Evolutionary conservation across 352 stramenopile species (phyloP).

Genomic region (Phytopythium boreale): DNA sequence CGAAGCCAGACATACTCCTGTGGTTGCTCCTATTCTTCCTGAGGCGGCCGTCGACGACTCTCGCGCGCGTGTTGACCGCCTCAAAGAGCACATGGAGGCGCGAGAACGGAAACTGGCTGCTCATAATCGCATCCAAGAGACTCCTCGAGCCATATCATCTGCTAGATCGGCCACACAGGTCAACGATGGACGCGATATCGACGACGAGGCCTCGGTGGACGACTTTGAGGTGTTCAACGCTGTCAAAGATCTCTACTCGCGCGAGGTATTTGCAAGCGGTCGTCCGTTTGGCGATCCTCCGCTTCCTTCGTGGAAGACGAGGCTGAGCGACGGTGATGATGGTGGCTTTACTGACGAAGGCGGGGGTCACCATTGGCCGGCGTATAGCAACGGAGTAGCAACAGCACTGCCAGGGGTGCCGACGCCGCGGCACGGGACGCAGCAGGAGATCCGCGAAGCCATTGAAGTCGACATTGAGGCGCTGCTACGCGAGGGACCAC

Average conservation of each 20-base stretch:
- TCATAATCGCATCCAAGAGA: background rate
- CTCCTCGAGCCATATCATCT: background rate
- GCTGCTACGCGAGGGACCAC: conserved; percentile 19
- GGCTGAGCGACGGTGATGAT: background rate
- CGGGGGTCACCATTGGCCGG: background rate
- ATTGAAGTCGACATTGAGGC: conserved; percentile 36
- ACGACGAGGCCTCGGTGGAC: conserved; percentile 11
- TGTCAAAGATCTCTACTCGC: conserved; percentile 34
- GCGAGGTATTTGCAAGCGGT: conserved; percentile 22
- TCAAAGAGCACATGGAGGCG: conserved; percentile 23
- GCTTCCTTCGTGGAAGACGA: background rate
- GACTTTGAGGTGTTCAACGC: conserved; percentile 45
- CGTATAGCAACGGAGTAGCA: background rate
- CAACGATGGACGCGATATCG: background rate
- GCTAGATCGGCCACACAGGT: no score
- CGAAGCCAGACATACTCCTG: background rate
- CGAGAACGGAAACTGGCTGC: conserved; percentile 15
- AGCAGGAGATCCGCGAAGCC: conserved; percentile 19
- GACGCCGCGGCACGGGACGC: background rate
- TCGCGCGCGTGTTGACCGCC: conserved; percentile 2
- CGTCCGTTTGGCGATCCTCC: background rate
- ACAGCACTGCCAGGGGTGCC: no score
- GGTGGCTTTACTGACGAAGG: background rate
- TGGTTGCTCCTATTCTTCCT: background rate
- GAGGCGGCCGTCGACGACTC: background rate